A percentile compares a stretch with the other conserved stretches of the same genome.
Conservation (phyloP, 2,329 filamentous ascomycete species). For the Penicillium sp. region DNA sequence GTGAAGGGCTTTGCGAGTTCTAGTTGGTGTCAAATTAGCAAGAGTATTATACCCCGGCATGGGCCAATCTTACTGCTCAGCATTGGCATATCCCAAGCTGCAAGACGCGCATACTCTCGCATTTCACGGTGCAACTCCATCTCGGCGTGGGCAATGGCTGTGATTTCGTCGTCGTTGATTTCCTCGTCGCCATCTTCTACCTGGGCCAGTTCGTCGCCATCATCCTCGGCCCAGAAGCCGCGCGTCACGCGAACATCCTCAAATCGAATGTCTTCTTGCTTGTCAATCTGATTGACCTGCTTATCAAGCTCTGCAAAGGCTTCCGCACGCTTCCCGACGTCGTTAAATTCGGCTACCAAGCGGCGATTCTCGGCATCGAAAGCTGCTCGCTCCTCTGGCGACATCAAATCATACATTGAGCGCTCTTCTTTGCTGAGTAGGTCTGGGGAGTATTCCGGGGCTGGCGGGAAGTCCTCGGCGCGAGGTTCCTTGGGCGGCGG, state of each 20-base stretch:
- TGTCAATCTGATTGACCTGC: constrained; percentile 30
- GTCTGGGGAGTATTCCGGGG: constrained; percentile 37
- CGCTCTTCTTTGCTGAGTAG: constrained; percentile 30
- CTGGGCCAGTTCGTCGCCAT: constrained; percentile 40
- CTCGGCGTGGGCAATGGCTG: constrained; percentile 74
- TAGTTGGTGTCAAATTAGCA: constrained; percentile 34
- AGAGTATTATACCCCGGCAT: background rate
- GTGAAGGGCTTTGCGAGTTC: constrained; percentile 80
- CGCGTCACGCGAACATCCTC: constrained; percentile 21
- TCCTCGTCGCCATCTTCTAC: constrained; percentile 52
- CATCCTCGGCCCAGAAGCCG: constrained; percentile 44
- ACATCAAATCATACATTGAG: constrained; percentile 37
- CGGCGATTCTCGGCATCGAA: constrained; percentile 35
- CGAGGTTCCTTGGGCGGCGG: constrained; percentile 25
- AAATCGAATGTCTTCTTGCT: constrained; percentile 27
- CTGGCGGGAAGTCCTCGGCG: constrained; percentile 26
- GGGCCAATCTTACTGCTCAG: constrained; percentile 62
- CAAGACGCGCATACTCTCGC: constrained; percentile 77
- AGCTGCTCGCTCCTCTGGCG: constrained; percentile 32
- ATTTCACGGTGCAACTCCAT: constrained; percentile 82
- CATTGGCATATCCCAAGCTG: constrained; percentile 93
- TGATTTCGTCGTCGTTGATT: constrained; percentile 72
- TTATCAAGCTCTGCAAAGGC: constrained; percentile 31
- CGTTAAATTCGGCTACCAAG: constrained; percentile 37
- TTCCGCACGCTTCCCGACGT: constrained; percentile 26